phyloP scores from a whole-genome alignment of 345 rosid species.

The Dovyalis caffra region DNA sequence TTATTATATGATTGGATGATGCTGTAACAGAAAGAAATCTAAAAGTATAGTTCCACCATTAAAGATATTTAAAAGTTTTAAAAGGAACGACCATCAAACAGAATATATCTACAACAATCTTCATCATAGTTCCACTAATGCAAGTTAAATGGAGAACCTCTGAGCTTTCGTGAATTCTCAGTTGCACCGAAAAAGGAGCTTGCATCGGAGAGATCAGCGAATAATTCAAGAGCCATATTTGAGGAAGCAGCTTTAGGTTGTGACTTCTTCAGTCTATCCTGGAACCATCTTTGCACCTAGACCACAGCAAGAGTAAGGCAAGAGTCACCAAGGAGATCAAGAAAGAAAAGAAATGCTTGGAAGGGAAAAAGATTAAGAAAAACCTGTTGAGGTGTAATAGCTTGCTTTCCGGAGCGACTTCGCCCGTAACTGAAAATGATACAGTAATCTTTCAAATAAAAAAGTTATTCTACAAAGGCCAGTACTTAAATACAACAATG shows the following conservation, averaged over 20 bases:
- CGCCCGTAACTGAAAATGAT: slow-evolving; percentile 48
- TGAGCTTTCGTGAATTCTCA: slow-evolving; percentile 28
- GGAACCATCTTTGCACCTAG: slow-evolving; percentile 72
- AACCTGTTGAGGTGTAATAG: slow-evolving; percentile 72
- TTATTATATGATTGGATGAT: background rate
- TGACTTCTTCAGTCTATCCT: slow-evolving; percentile 39
- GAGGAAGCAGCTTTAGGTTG: slow-evolving; percentile 20
- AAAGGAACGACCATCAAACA: background rate
- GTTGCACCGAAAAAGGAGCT: slow-evolving; percentile 14
- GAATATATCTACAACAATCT: background rate
- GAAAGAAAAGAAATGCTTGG: background rate
- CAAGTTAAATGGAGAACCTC: slow-evolving; percentile 40
- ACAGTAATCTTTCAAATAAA: slow-evolving; percentile 12
- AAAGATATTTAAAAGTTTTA: background rate
- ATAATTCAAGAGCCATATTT: slow-evolving; percentile 34
- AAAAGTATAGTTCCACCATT: background rate
- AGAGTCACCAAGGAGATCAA: background rate
- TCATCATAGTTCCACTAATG: background rate
- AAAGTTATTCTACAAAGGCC: background rate
- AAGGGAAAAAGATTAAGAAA: slow-evolving; percentile 13
- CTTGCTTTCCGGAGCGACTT: slow-evolving; percentile 50
- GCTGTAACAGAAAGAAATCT: no score
- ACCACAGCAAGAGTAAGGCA: slow-evolving; percentile 17
- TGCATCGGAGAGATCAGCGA: slow-evolving; percentile 42
- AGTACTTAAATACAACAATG: background rate